phyloP scores from a whole-genome alignment of 495 filamentous ascomycete species.

The Bombardia bombarda region DNA sequence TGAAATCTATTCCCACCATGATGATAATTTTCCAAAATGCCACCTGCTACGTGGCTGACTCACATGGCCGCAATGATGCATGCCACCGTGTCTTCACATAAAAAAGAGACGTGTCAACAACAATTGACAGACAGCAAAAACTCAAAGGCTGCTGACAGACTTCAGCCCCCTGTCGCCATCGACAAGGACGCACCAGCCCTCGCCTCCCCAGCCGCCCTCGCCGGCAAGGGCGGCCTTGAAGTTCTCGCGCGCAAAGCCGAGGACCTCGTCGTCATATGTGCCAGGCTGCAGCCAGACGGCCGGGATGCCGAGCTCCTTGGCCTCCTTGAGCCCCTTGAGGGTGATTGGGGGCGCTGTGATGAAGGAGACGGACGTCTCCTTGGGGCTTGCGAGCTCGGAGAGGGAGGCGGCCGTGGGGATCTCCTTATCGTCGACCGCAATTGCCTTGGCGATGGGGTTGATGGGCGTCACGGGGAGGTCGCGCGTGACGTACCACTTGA shows the following conservation, averaged over 20 bases:
- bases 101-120: too few species aligned
- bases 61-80: too few species aligned
- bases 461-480: constrained; percentile 70
- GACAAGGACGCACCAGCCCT: constrained; percentile 90
- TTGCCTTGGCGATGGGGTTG: constrained; percentile 61
- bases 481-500: constrained; percentile 80
- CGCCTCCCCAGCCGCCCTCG: constrained; percentile 54
- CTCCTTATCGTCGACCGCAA: constrained; percentile 40
- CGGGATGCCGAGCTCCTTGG: constrained; percentile 66
- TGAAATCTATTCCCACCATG: too few species aligned
- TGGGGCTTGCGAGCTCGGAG: constrained; percentile 51
- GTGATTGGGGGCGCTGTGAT: constrained; percentile 82
- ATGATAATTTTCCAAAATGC: too few species aligned
- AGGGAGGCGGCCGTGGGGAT: constrained; percentile 62
- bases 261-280: constrained; percentile 65
- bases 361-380: constrained; percentile 69
- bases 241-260: constrained; percentile 55
- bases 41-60: too few species aligned
- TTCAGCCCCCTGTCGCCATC: constrained; percentile 71
- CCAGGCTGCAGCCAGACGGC: constrained; percentile 92
- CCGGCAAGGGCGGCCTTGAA: constrained; percentile 66
- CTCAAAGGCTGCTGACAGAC: constrained; percentile 41
- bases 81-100: too few species aligned
- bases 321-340: constrained; percentile 62
- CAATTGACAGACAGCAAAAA: too few species aligned